Percentiles rank a stretch among this genome's conserved stretches.
Evolutionary conservation across 2,329 filamentous ascomycete genomes (phyloP).

Genomic region (Colletotrichum cuscutae): DNA sequence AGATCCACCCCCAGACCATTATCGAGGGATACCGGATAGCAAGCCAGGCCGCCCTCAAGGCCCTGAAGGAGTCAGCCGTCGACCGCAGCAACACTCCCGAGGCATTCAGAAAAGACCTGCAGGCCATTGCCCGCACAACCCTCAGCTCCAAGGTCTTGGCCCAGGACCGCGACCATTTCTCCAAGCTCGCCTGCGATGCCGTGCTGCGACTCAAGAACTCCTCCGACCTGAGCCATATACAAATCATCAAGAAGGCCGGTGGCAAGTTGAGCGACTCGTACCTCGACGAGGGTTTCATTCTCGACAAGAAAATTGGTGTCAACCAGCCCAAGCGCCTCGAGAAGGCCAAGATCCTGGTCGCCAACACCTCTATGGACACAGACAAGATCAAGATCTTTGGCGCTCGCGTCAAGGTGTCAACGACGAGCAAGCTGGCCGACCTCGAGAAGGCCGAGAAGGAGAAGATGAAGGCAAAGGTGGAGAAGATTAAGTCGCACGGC

Average conservation of each 20-base stretch:
- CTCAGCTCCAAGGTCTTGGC: conserved; percentile 96
- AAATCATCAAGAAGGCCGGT: conserved; percentile 99
- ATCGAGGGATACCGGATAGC: conserved; percentile 99
- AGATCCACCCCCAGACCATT: conserved; percentile 99
- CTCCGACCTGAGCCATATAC: conserved; percentile 95
- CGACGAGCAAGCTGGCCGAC: conserved; percentile 96
- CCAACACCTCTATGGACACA: conserved; percentile 99
- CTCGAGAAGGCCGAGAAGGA: conserved; percentile 98
- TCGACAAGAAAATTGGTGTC: conserved; percentile 99
- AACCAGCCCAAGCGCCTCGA: conserved; percentile 98
- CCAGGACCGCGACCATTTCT: conserved; percentile 93
- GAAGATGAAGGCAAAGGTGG: conserved; percentile 99
- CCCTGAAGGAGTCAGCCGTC: conserved; percentile 84
- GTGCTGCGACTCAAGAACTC: conserved; percentile 90
- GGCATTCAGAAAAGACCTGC: conserved; percentile 88
- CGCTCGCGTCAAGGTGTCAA: conserved; percentile 94
- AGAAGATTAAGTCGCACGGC: conserved; percentile 97
- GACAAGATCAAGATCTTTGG: conserved; percentile 99
- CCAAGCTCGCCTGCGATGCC: conserved; percentile 88
- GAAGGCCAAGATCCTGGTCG: conserved; percentile 97
- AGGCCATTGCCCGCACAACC: conserved; percentile 92
- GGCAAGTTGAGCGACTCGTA: conserved; percentile 98
- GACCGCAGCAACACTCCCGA: conserved; percentile 87
- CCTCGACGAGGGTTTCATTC: conserved; percentile 96
- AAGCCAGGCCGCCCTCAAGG: conserved; percentile 85